Evolutionary conservation across 139 green algal genomes (phyloP).

Genomic region (Pseudopediastrum boryanum): DNA sequence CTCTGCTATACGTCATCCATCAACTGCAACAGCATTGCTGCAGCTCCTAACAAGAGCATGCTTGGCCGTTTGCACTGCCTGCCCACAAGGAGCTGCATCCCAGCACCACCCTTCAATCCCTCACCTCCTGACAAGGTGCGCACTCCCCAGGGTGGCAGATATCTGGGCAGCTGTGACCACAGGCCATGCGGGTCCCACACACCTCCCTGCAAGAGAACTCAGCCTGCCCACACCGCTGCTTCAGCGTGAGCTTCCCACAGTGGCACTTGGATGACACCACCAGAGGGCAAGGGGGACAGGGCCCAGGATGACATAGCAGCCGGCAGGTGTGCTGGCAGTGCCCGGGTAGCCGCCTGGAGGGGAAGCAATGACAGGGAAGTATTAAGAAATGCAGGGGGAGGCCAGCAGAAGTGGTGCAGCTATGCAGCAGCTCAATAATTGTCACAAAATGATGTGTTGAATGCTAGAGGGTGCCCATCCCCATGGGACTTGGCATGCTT

Average conservation of each 20-base stretch:
- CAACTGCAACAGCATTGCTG: too few relatives aligned
- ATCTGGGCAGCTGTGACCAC: conserved; percentile 57
- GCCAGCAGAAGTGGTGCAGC: too few relatives aligned
- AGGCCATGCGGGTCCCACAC: conserved; percentile 47
- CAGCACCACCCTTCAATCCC: not conserved
- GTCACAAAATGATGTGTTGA: too few relatives aligned
- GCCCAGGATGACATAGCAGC: conserved; percentile 84
- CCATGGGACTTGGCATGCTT: too few relatives aligned
- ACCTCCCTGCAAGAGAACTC: conserved; percentile 59
- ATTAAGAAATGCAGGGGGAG: too few relatives aligned
- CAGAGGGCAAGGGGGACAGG: conserved; percentile 78
- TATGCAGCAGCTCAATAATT: too few relatives aligned
- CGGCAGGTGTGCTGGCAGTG: conserved; percentile 73
- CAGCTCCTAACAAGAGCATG: not conserved
- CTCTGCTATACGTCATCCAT: too few relatives aligned
- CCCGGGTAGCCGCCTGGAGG: conserved; percentile 22
- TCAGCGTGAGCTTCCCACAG: conserved; percentile 56
- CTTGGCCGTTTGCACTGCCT: too few relatives aligned
- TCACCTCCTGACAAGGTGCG: conserved; percentile 41
- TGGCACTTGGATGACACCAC: conserved; percentile 66
- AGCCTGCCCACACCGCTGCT: conserved; percentile 66
- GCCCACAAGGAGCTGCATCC: not conserved
- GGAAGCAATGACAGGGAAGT: too few relatives aligned
- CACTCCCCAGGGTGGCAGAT: conserved; percentile 66
- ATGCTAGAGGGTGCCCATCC: too few relatives aligned